Evolutionary conservation across 176 grass and related monocot genomes (phyloP), one percentile per base, ranked within the genome.

Genomic region (Typha latifolia): DNA sequence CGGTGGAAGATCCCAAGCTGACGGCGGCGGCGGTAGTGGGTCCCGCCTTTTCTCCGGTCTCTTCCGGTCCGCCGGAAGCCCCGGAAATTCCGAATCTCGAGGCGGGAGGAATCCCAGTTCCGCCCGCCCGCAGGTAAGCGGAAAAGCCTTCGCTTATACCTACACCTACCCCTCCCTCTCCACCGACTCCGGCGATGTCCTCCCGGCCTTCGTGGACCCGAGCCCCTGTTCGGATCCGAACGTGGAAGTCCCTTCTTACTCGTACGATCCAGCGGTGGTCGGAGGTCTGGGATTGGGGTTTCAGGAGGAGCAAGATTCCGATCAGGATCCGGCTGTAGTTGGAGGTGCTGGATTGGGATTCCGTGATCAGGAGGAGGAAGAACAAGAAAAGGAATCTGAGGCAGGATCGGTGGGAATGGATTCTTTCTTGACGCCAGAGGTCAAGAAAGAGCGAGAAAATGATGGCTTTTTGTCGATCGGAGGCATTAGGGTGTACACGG

Each of bases 401-500:
- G 68, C 77, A 20, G 69, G 74, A 71, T 29, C 49, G 15, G 50
- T 57, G 55, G 80, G 56, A 31, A 11, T 67, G 12, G 48, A 62
- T 18, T 51, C 64, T 62, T 76, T 64, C 27, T 70, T 67, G 49
- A 91, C 81, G 31, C 85, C 88, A 13, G 63, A 62, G 70, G 63
- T 53, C 51, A 61, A 61, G 16, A 82, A 80, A 19, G 62, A 15
- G 12, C 52, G 71, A 65, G 75, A 43, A 73, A 82, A 79, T 37
- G 56, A 65, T 7, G 93, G 85, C 56, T 91, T 80, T 69, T 62
- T 97, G 70, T 89, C 66, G 0, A 92, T 97, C 20, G 93, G 85
- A 14, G 88, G 93, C 20, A 52, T 89, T 51, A 78, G 75, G 83
- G 75, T 97, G 47, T 92, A 97, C 67, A 97, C 83, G 0, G 88